Evolutionary conservation across 306 rosid genomes (phyloP).

Genomic region (Inga leiocalycina): DNA sequence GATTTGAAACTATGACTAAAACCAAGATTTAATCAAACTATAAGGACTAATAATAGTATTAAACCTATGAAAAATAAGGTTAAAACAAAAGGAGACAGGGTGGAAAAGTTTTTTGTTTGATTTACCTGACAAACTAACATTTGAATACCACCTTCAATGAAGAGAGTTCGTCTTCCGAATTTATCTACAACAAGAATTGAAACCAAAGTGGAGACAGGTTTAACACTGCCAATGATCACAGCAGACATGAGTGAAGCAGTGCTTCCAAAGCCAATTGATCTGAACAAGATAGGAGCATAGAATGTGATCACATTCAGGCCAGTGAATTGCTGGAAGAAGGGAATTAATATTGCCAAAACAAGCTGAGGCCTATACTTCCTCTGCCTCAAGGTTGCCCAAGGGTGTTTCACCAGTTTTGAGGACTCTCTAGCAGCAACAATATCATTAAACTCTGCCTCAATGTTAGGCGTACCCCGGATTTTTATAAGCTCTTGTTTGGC

Average conservation of each 20-base stretch:
- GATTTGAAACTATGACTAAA: no score
- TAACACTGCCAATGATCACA: slow-evolving; percentile 58
- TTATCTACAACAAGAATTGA: slow-evolving; percentile 61
- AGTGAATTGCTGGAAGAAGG: slow-evolving; percentile 83
- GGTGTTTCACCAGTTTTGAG: slow-evolving; percentile 48
- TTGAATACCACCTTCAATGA: slow-evolving; percentile 74
- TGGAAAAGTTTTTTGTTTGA: neutral
- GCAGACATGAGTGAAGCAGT: slow-evolving; percentile 70
- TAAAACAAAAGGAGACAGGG: neutral
- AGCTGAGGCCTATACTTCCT: slow-evolving; percentile 80
- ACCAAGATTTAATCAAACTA: no score
- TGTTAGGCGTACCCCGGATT: slow-evolving; percentile 50
- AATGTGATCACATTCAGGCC: slow-evolving; percentile 79
- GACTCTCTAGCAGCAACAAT: slow-evolving; percentile 62
- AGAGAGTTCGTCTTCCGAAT: slow-evolving; percentile 71
- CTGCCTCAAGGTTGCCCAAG: slow-evolving; percentile 50
- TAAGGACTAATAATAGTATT: no score
- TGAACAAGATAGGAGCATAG: slow-evolving; percentile 81
- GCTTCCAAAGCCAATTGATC: slow-evolving; percentile 73
- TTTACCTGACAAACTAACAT: slow-evolving; percentile 72
- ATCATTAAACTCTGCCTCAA: slow-evolving; percentile 67
- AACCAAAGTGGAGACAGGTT: slow-evolving; percentile 47
- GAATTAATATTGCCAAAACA: slow-evolving; percentile 59
- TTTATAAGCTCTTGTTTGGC: slow-evolving; percentile 52
- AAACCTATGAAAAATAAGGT: neutral